Evolutionary conservation across 148 eudicot genomes (phyloP).

Genomic region (Cornus kousa): DNA sequence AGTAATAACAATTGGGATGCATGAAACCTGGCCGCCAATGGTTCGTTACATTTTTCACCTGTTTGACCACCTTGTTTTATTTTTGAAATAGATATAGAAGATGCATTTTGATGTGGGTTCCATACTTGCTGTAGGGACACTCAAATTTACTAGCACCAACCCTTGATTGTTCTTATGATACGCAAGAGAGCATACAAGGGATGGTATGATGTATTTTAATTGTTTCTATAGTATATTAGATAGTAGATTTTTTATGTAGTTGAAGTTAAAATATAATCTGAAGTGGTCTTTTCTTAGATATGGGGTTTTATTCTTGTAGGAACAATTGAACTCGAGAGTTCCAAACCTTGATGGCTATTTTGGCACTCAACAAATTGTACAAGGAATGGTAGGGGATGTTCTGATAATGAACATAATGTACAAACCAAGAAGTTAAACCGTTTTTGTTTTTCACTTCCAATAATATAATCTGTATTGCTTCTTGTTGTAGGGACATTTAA

Average conservation of each 20-base stretch:
- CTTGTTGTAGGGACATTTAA: background rate
- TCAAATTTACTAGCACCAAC: conserved; percentile 7
- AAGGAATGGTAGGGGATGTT: background rate
- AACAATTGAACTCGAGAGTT: background rate
- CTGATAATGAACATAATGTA: too few species aligned
- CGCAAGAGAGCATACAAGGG: conserved; percentile 1
- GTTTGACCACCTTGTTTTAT: background rate
- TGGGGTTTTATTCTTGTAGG: conserved; percentile 4
- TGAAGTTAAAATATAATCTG: too few species aligned
- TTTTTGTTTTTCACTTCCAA: too few species aligned
- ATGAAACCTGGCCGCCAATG: conserved; percentile 41
- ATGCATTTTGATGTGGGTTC: background rate
- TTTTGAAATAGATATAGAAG: too few species aligned
- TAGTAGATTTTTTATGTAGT: too few species aligned
- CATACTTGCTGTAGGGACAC: background rate
- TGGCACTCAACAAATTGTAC: background rate
- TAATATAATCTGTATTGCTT: background rate
- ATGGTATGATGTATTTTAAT: background rate
- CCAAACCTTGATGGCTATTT: background rate
- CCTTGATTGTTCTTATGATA: background rate
- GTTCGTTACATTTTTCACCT: conserved; percentile 11
- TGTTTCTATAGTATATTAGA: too few species aligned
- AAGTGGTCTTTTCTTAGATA: too few species aligned
- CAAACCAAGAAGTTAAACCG: too few species aligned
- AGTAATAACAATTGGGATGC: conserved; percentile 23